A percentile compares a stretch with the other conserved stretches of the same genome.
These are phyloP conservation scores for Triglochin maritima DNA, from an alignment of 106 monocot genomes.

Conservation along the genomic window DNA sequence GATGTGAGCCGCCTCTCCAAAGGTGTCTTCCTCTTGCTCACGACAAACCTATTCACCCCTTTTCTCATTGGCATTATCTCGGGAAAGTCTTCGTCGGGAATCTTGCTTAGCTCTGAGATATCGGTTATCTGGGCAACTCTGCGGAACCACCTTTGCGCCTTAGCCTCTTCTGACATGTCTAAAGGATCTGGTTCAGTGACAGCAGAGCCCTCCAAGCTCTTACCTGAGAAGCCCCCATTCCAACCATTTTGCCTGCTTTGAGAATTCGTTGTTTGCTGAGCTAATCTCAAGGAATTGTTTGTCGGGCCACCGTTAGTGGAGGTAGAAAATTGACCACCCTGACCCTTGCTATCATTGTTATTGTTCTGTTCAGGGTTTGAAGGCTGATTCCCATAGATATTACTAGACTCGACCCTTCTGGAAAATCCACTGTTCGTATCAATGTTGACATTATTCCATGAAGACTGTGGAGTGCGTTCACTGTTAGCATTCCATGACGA, in stretches of 20 bases:
- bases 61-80: slow-evolving; percentile 99
- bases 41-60: slow-evolving; percentile 91
- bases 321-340: neutral
- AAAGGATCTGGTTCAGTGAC: slow-evolving; percentile 81
- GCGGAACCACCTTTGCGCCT: slow-evolving; percentile 92
- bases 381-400: neutral
- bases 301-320: neutral
- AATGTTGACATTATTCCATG: neutral
- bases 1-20: slow-evolving; percentile 84
- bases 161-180: slow-evolving; percentile 99
- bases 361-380: neutral
- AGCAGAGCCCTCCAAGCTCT: slow-evolving; percentile 91
- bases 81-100: slow-evolving; percentile 95
- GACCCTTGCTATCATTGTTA: neutral
- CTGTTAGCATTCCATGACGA: slow-evolving; percentile 3
- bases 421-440: neutral
- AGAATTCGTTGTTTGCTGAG: slow-evolving; percentile 4
- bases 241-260: slow-evolving; percentile 12
- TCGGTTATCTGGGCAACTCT: slow-evolving; percentile 93
- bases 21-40: slow-evolving; percentile 96
- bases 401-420: neutral
- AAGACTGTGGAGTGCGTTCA: neutral
- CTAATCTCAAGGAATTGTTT: neutral
- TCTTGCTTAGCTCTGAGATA: slow-evolving; percentile 83
- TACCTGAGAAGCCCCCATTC: slow-evolving; percentile 29